Percentiles rank a stretch among this genome's conserved stretches.
Evolutionary conservation across 202 grass and related monocot genomes (phyloP).

Genomic region (Saccharum hybrid): DNA sequence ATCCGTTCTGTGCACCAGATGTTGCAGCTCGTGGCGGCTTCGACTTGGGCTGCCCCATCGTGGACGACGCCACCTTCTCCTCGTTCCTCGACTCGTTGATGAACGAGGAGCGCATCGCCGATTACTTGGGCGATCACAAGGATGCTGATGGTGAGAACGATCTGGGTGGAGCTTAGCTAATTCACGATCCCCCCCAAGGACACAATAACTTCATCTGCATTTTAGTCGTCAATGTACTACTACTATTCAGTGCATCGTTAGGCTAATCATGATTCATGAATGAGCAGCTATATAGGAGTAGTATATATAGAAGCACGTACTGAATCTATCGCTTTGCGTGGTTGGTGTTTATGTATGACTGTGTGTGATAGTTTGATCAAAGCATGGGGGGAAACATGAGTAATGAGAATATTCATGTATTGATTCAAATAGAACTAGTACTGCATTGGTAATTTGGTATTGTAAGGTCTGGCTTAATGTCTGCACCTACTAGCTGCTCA

Average conservation of each 20-base stretch:
- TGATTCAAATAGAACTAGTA: background rate
- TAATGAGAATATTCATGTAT: background rate
- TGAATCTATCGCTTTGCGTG: background rate
- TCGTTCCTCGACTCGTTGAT: slow-evolving; percentile 70
- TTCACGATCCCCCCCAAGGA: too few relatives aligned
- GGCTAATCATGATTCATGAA: background rate
- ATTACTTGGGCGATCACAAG: slow-evolving; percentile 21
- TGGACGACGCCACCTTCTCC: slow-evolving; percentile 64
- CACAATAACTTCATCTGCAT: background rate
- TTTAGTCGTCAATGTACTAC: background rate
- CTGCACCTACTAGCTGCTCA: slow-evolving; percentile 31
- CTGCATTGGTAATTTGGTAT: background rate
- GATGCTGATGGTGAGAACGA: background rate
- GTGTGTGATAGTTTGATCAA: background rate
- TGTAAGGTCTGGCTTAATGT: slow-evolving; percentile 26
- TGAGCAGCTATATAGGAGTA: background rate
- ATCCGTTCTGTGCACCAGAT: background rate
- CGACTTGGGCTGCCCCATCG: slow-evolving; percentile 8
- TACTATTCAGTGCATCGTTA: background rate
- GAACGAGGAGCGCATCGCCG: slow-evolving; percentile 40
- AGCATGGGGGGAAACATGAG: background rate
- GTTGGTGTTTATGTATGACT: background rate
- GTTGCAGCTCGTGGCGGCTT: slow-evolving; percentile 2
- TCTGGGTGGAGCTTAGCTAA: slow-evolving; percentile 29
- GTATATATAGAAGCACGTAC: background rate